Evolutionary conservation across 805 yeast species (phyloP).

Genomic region (Sugiyamaella floridensis): DNA sequence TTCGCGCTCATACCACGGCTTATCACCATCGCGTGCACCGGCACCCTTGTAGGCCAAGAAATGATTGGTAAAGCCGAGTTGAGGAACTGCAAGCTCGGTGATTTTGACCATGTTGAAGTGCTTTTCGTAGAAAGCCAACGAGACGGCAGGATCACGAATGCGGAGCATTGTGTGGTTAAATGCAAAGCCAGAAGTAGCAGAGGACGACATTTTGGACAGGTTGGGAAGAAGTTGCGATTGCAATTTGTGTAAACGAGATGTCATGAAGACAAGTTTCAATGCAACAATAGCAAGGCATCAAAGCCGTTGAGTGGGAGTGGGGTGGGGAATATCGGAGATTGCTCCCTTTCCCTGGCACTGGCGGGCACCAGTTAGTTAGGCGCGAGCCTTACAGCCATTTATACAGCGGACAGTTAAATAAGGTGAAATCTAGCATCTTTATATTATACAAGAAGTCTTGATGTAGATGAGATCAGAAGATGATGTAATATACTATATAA

Average conservation of each 20-base stretch:
- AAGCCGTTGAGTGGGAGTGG: too few species aligned
- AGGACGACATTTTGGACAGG: neutral
- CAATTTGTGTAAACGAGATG: neutral
- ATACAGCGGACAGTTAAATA: too few species aligned
- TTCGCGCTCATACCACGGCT: conserved; percentile 34
- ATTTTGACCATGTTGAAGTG: conserved; percentile 68
- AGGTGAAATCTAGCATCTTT: too few species aligned
- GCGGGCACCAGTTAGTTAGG: too few species aligned
- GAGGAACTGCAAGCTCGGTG: conserved; percentile 45
- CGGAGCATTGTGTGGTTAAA: conserved; percentile 49
- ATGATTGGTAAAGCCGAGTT: conserved; percentile 56
- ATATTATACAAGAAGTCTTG: too few species aligned
- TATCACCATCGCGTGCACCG: conserved; percentile 34
- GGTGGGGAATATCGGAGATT: neutral
- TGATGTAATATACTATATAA: too few species aligned
- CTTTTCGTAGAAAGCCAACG: conserved; percentile 65
- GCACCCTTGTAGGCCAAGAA: conserved; percentile 53
- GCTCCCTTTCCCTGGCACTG: too few species aligned
- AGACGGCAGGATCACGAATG: conserved; percentile 69
- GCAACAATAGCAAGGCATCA: neutral
- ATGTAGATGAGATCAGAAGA: too few species aligned
- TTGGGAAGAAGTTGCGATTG: neutral
- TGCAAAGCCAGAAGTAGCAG: conserved; percentile 5
- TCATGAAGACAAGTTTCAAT: neutral
- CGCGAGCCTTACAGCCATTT: too few species aligned